phyloP scores from a whole-genome alignment of 2,329 filamentous ascomycete species.

The Zelopaecilomyces penicillatus region DNA sequence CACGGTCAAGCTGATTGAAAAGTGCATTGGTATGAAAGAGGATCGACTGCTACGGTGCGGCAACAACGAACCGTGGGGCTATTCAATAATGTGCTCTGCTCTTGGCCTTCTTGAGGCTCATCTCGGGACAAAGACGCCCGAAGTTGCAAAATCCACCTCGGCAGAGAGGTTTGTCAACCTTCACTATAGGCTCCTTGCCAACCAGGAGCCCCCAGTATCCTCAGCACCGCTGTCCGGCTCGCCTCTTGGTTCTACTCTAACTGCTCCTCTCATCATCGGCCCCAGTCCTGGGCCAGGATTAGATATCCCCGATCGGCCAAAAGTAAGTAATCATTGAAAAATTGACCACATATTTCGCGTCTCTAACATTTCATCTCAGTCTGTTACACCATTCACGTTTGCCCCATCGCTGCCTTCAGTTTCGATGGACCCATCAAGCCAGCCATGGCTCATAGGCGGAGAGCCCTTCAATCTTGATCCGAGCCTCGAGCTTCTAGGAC shows the following conservation, averaged over 20 bases:
- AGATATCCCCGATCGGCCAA: conserved; percentile 28
- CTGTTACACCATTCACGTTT: conserved; percentile 34
- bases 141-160: conserved; percentile 49
- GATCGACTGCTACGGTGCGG: conserved; percentile 52
- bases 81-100: conserved; percentile 55
- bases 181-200: conserved; percentile 48
- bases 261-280: conserved; percentile 13
- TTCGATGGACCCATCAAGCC: conserved; percentile 25
- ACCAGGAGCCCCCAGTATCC: conserved; percentile 39
- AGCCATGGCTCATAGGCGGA: conserved; percentile 25
- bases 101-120: conserved; percentile 52
- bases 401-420: conserved; percentile 26
- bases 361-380: conserved; percentile 27
- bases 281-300: conserved; percentile 22
- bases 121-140: conserved; percentile 46
- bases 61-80: conserved; percentile 57
- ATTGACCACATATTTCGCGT: conserved; percentile 7
- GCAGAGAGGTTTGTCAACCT: conserved; percentile 52
- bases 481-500: conserved; percentile 43
- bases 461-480: conserved; percentile 43
- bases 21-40: conserved; percentile 52
- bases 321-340: conserved; percentile 26
- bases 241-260: conserved; percentile 13
- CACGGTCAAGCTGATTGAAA: conserved; percentile 53
- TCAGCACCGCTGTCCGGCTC: conserved; percentile 20